These are phyloP conservation scores for Claviceps citrina DNA, from an alignment of 2,329 filamentous ascomycete species.

Conservation along the genomic window DNA sequence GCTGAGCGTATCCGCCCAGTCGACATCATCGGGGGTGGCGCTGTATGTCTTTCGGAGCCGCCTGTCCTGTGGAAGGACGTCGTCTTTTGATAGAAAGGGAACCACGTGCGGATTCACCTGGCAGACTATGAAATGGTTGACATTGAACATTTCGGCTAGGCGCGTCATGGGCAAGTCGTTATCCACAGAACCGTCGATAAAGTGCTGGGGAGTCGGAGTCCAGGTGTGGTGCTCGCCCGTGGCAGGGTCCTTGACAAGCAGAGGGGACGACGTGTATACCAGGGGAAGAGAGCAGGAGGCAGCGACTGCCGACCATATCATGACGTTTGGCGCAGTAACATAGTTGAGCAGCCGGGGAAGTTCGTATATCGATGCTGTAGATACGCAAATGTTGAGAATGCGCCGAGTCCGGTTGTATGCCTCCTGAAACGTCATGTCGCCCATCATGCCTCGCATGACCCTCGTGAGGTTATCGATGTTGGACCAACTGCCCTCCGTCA, in stretches of 20 bases:
- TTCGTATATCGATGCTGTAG: conserved; percentile 74
- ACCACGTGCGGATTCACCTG: conserved; percentile 93
- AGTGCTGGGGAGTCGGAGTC: conserved; percentile 72
- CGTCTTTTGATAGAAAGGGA: conserved; percentile 66
- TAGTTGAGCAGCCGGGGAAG: conserved; percentile 80
- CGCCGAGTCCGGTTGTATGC: conserved; percentile 87
- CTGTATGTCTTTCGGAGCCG: conserved; percentile 12
- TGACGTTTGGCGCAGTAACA: conserved; percentile 79
- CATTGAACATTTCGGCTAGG: conserved; percentile 89
- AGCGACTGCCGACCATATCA: conserved; percentile 94
- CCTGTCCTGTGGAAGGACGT: conserved; percentile 31
- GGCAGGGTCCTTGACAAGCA: conserved; percentile 71
- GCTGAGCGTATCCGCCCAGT: conserved; percentile 53
- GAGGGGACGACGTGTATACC: conserved; percentile 62
- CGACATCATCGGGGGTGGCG: conserved; percentile 23
- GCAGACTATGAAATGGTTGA: conserved; percentile 95
- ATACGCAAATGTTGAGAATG: conserved; percentile 89
- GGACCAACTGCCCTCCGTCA: conserved; percentile 72
- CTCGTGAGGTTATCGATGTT: conserved; percentile 68
- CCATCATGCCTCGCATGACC: conserved; percentile 67
- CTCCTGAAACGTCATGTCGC: conserved; percentile 88
- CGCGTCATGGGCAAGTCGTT: conserved; percentile 86
- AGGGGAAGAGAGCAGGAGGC: conserved; percentile 87
- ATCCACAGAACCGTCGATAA: conserved; percentile 90
- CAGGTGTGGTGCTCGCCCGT: conserved; percentile 67